Base-by-base conservation (phyloP, 768 basidiomycete species). In the Chalciporus pseudorubinellus region DNA sequence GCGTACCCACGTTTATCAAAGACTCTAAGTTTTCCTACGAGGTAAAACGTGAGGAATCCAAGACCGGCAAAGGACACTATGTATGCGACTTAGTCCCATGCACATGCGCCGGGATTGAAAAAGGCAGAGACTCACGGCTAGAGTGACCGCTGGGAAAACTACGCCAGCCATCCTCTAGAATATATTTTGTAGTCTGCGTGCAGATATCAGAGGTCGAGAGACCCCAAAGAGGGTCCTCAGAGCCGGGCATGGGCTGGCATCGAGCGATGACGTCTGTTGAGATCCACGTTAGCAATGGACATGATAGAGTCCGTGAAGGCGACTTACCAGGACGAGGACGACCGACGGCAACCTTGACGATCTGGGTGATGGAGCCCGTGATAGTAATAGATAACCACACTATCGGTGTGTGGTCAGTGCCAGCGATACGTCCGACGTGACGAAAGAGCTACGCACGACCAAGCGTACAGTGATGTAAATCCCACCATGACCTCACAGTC, bases 141-240 rank as follows among this genome's bases (percentile, higher is more conserved):
- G 91, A 85, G 68, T 95, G 94, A 1, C 95, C 95, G 34, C 89
- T 92, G 4, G 87, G 88, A 70, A 98, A 97, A 62, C 92, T 93
- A 51, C 88, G 80, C 74, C 91, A 98, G 1, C 94, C 94, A 65
- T 95, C 88, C 22, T 78, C 75, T 44, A 93, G 67, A 14, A 84
- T 74, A 13, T 60, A 53, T 18, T 66, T 63, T 48, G 86, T 74
- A 9, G 81, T 74, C 61, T 87, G 86, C 0, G 91, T 90, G 69
- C 95, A 99, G 48, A 95, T 82, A 5, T 78, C 76, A 34, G 74
- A 75, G 10, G 77, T 83, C 2, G 88, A 83, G 10, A 98, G 73
- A 0, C 89, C 89, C 59, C 77, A 93, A 1, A 73, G 59, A 1
- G 85, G 83, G 59, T 97, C 89, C 2, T 67, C 69, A 1, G 87